Evolutionary conservation across 345 rosid species (phyloP).

Genomic region (Gossypioides kirkii): DNA sequence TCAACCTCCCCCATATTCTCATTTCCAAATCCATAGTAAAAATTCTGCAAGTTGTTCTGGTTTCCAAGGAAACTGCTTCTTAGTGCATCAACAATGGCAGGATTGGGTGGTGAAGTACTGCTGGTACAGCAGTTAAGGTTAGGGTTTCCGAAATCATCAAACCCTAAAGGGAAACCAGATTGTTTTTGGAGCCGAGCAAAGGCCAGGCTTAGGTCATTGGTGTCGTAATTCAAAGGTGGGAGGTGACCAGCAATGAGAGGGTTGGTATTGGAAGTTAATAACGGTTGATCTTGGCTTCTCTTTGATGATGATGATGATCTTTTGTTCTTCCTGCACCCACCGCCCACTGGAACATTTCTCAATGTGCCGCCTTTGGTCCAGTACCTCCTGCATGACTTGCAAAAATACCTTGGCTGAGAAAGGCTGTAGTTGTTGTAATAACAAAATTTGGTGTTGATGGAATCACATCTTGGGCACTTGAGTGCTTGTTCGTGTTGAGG

Average conservation of each 20-base stretch:
- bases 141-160: conserved; percentile 43
- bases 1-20: conserved; percentile 27
- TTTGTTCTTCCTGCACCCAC: conserved; percentile 75
- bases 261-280: conserved; percentile 23
- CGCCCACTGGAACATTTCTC: conserved; percentile 79
- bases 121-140: not conserved
- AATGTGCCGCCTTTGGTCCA: conserved; percentile 90
- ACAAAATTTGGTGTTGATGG: conserved; percentile 82
- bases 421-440: conserved; percentile 91
- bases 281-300: conserved; percentile 40
- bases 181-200: conserved; percentile 67
- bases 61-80: conserved; percentile 42
- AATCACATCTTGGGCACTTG: conserved; percentile 72
- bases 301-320: conserved; percentile 39
- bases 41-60: conserved; percentile 34
- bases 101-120: conserved; percentile 8
- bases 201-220: conserved; percentile 69
- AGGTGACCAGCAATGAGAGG: conserved; percentile 30
- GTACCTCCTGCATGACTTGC: conserved; percentile 80
- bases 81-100: conserved; percentile 26
- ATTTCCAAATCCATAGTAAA: conserved; percentile 43
- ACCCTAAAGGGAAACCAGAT: conserved; percentile 45
- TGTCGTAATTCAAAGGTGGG: conserved; percentile 46
- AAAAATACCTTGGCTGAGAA: conserved; percentile 78
- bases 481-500: conserved; percentile 62